These are phyloP conservation scores for Chimonanthus praecox DNA, from an alignment of 164 flowering plant species.

Conservation along the genomic window DNA sequence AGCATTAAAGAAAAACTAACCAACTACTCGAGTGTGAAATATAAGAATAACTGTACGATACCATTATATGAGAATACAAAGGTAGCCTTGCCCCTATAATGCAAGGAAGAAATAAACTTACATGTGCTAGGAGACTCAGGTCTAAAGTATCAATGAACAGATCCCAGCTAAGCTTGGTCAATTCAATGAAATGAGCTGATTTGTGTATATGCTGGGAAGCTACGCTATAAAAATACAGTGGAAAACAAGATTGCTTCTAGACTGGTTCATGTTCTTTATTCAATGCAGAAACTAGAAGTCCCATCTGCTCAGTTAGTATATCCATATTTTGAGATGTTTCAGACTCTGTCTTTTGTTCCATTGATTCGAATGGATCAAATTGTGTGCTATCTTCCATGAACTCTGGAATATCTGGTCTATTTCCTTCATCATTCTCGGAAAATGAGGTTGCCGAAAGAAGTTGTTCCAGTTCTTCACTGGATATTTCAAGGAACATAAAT, in stretches of 20 bases:
- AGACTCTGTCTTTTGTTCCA: neutral
- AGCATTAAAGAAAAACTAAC: neutral
- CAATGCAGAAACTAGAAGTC: constrained; percentile 1
- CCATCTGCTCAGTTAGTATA: constrained; percentile 1
- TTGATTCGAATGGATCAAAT: neutral
- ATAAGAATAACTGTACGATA: neutral
- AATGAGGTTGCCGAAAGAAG: constrained; percentile 7
- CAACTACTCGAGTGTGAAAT: neutral
- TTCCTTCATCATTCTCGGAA: constrained; percentile 7
- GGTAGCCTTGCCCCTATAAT: neutral
- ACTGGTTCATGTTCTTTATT: neutral
- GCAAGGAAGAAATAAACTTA: neutral
- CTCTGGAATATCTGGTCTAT: neutral
- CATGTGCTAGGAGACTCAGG: neutral
- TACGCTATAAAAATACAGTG: neutral
- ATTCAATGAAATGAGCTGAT: neutral
- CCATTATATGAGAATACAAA: neutral
- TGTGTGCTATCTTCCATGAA: neutral
- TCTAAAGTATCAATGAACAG: neutral
- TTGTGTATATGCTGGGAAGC: neutral
- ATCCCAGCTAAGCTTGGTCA: neutral
- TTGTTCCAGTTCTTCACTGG: constrained; percentile 8
- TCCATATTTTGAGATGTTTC: neutral
- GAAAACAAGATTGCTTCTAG: neutral
- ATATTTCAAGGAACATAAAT: neutral